Base-by-base conservation (phyloP, 345 rosid genomes). In the Salix caprea region DNA sequence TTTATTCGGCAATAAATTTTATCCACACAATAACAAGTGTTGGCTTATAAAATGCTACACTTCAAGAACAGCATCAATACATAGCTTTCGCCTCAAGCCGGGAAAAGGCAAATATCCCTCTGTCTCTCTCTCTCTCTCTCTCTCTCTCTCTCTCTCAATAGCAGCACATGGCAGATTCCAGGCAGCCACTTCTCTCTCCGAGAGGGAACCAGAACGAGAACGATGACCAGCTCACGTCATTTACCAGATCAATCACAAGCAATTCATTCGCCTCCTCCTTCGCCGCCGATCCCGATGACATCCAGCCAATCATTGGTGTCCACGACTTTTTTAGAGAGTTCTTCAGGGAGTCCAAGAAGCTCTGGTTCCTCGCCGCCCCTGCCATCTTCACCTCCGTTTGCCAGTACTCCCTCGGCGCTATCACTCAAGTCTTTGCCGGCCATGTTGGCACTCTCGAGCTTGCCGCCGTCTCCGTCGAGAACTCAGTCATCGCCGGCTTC, bases 401-500 rank as follows among this genome's bases (percentile, higher is more conserved):
- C 75, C 92, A 91, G 71, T 95, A 95, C 84, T 91, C 98, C n/a
- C 97, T 95, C 18, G 99, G 99, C 12, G 98, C 98, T 69, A 16
- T 89, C 78, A 90, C 96, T 74, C 98, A 89, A 70, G 87, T 90
- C 77, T 89, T 90, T 64, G 75, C 97, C 67, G 97, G 98, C 40
- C 99, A 91, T 8, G 85, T 93, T 46, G 81, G 96, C 76, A 90
- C 93, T 70, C 77, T 91, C 18, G 87, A 85, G 68, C 96, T 93
- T 18, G 98, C 96, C 4, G 98, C 94, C 54, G 89, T 93, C 83
- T 90, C 99, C 71, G 74, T 95, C 1, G 98, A 91, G 78, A 93
- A 93, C 83, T 88, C 98, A 4, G 94, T 95, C 87, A 88, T 95
- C 76, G 93, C 96, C n/a, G 98, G 98, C 65, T 93, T 95, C 87